Percentiles rank a stretch among this genome's conserved stretches.
phyloP scores from a whole-genome alignment of 2,329 filamentous ascomycete genomes.

The Xylariaceae sp. region DNA sequence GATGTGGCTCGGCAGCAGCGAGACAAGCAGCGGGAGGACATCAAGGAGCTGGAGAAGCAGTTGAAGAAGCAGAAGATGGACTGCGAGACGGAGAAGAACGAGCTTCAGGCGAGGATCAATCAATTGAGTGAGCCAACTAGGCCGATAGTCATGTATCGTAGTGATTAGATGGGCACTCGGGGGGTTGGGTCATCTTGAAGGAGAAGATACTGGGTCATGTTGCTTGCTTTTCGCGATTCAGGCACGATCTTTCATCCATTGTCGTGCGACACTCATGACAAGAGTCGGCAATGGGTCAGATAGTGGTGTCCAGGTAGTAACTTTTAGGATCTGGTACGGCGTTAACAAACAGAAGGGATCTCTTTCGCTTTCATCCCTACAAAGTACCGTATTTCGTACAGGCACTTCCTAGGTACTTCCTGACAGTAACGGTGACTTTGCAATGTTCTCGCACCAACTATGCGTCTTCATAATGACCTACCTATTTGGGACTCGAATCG shows the following conservation, averaged over 20 bases:
- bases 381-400: too few species aligned
- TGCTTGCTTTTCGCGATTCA: too few species aligned
- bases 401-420: too few species aligned
- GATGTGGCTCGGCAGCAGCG: neutral
- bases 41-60: neutral
- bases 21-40: neutral
- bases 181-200: too few species aligned
- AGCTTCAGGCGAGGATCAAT: neutral
- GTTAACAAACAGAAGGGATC: too few species aligned
- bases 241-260: neutral
- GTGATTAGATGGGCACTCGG: neutral
- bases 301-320: neutral
- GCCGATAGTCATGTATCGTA: neutral
- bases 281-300: too few species aligned
- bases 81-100: neutral
- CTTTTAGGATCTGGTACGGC: too few species aligned
- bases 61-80: neutral
- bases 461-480: neutral
- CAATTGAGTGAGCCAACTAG: neutral
- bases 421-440: neutral
- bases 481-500: conserved; percentile 8
- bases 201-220: too few species aligned
- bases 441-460: conserved; percentile 2
- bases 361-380: too few species aligned
- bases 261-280: too few species aligned